A percentile compares a stretch with the other conserved stretches of the same genome.
Evolutionary conservation across 2,329 filamentous ascomycete genomes (phyloP).

Genomic region (Exophiala viscosa): DNA sequence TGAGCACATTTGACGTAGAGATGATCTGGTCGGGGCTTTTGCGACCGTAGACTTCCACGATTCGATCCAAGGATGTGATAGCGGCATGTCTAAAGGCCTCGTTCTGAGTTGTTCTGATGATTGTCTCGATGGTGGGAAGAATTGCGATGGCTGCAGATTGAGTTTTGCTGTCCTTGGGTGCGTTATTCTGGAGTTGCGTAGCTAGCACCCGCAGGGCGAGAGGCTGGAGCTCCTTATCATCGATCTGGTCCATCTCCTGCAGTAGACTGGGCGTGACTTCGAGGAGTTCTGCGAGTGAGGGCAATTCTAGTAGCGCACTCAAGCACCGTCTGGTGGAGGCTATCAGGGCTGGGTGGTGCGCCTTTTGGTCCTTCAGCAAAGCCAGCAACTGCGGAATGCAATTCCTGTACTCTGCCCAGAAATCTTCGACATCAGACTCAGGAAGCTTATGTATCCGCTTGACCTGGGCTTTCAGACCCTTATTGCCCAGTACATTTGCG

Average conservation of each 20-base stretch:
- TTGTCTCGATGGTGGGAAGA: constrained; percentile 70
- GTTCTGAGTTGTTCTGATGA: constrained; percentile 69
- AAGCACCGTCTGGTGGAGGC: constrained; percentile 61
- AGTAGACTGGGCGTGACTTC: constrained; percentile 81
- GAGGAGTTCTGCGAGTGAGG: constrained; percentile 85
- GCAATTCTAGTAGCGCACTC: constrained; percentile 73
- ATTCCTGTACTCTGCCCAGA: constrained; percentile 25
- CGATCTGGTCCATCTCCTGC: constrained; percentile 58
- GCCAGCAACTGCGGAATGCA: constrained; percentile 28
- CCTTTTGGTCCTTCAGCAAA: constrained; percentile 18
- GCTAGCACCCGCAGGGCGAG: constrained; percentile 80
- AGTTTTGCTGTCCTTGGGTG: constrained; percentile 57
- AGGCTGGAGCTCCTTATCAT: constrained; percentile 64
- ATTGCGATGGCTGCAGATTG: constrained; percentile 51
- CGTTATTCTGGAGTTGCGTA: constrained; percentile 69
- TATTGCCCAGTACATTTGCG: constrained; percentile 17
- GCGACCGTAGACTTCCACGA: constrained; percentile 92
- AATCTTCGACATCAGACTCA: constrained; percentile 1
- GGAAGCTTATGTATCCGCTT: constrained; percentile 9
- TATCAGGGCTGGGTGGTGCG: constrained; percentile 29
- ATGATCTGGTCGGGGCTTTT: constrained; percentile 76
- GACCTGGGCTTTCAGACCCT: constrained; percentile 15
- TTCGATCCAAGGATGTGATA: constrained; percentile 85
- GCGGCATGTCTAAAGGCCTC: constrained; percentile 77
- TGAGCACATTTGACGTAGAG: constrained; percentile 71